A percentile compares a stretch with the other conserved stretches of the same genome.
phyloP scores from a whole-genome alignment of 2,329 filamentous ascomycete genomes.

The Onygena corvina region DNA sequence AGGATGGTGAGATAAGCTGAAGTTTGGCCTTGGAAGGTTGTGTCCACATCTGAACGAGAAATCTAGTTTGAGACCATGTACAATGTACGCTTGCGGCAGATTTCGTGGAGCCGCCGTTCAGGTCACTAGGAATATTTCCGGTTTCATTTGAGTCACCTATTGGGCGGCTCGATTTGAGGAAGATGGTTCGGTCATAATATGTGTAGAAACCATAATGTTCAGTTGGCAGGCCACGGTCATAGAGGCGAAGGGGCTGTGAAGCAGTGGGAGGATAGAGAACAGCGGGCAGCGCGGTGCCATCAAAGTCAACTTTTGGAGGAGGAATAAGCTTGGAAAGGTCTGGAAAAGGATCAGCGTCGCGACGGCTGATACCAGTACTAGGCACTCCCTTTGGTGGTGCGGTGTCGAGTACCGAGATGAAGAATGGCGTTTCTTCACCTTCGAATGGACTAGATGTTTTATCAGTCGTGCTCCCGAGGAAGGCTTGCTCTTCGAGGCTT shows the following conservation, averaged over 20 bases:
- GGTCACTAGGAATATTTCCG: conserved; percentile 34
- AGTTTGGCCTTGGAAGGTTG: conserved; percentile 24
- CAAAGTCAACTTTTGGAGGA: conserved; percentile 47
- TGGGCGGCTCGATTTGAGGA: conserved; percentile 50
- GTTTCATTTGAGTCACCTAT: conserved; percentile 35
- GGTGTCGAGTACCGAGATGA: conserved; percentile 55
- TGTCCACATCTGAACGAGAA: conserved; percentile 54
- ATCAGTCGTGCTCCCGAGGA: conserved; percentile 79
- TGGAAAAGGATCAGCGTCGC: conserved; percentile 22
- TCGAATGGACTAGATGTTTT: conserved; percentile 56
- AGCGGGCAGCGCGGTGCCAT: conserved; percentile 62
- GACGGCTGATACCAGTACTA: conserved; percentile 20
- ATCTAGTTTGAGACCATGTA: conserved; percentile 50
- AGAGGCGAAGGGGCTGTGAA: conserved; percentile 69
- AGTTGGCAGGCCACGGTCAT: conserved; percentile 63
- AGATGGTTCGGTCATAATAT: conserved; percentile 80
- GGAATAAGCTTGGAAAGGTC: conserved; percentile 49
- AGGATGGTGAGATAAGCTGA: conserved; percentile 17
- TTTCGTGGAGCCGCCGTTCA: conserved; percentile 39
- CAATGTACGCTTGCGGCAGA: conserved; percentile 39
- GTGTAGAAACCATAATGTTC: conserved; percentile 94
- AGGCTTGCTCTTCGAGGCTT: conserved; percentile 56
- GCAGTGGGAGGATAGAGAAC: conserved; percentile 57
- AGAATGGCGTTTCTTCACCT: conserved; percentile 81
- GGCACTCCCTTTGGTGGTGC: conserved; percentile 21